Conservation (phyloP, 345 rosid genomes). For the Gossypium turneri region DNA sequence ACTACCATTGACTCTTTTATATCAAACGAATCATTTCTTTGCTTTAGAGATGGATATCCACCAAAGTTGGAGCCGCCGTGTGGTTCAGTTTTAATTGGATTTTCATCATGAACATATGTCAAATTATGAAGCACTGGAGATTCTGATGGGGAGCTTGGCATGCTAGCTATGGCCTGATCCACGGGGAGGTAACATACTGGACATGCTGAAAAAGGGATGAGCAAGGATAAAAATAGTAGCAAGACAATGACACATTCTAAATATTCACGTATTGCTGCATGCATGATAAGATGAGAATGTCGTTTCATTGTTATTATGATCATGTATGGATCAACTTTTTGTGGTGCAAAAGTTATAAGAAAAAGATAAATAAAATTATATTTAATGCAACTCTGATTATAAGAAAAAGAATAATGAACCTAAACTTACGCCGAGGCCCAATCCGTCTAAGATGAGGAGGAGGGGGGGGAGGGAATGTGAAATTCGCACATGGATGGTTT, state of each 20-base stretch:
- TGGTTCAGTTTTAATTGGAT: conserved; percentile 49
- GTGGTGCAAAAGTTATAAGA: not conserved
- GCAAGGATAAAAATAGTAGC: conserved; percentile 13
- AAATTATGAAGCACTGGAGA: conserved; percentile 56
- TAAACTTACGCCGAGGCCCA: conserved; percentile 72
- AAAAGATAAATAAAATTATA: not conserved
- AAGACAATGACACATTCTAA: conserved; percentile 4
- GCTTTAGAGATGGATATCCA: conserved; percentile 77
- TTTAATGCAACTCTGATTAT: not conserved
- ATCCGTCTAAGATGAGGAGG: conserved; percentile 56
- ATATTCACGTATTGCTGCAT: not conserved
- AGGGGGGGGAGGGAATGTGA: conserved; percentile 85
- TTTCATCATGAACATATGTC: conserved; percentile 55
- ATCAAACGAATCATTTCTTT: conserved; percentile 61
- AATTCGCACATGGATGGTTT: conserved; percentile 59
- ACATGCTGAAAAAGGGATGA: conserved; percentile 51
- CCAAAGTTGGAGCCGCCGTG: conserved; percentile 84
- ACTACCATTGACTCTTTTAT: conserved; percentile 71
- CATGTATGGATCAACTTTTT: not conserved
- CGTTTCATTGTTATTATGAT: not conserved
- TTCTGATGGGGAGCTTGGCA: conserved; percentile 56
- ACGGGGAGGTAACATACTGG: conserved; percentile 82
- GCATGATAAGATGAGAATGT: not conserved
- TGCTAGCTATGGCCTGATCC: conserved; percentile 63
- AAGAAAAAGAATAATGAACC: conserved; percentile 13